phyloP scores from a whole-genome alignment of 495 filamentous ascomycete species.

The Tuber calosporum region DNA sequence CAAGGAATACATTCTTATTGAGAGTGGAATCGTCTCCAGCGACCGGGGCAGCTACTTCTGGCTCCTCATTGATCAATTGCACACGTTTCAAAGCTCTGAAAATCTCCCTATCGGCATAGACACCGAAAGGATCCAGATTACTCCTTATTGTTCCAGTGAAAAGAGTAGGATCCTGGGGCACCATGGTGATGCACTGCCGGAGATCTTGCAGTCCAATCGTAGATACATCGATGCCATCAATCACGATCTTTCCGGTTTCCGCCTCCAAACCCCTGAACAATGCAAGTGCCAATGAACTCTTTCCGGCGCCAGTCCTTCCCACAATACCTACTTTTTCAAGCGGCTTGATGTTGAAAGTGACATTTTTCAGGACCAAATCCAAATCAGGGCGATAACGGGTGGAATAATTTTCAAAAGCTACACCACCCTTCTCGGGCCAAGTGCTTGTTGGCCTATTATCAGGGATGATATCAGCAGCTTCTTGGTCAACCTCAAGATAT shows the following conservation, averaged over 20 bases:
- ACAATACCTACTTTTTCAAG: constrained; percentile 95
- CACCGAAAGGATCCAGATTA: constrained; percentile 88
- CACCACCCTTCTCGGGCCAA: constrained; percentile 81
- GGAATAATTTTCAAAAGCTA: constrained; percentile 79
- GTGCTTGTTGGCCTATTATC: constrained; percentile 65
- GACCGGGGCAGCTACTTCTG: constrained; percentile 46
- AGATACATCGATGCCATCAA: constrained; percentile 85
- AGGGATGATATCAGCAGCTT: constrained; percentile 69
- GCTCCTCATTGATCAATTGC: constrained; percentile 62
- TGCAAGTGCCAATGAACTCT: constrained; percentile 89
- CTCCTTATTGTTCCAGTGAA: constrained; percentile 92
- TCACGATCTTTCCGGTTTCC: constrained; percentile 77
- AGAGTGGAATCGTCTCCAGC: constrained; percentile 42
- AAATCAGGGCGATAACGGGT: constrained; percentile 85
- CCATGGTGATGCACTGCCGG: constrained; percentile 90
- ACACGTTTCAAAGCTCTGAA: constrained; percentile 84
- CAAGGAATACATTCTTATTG: constrained; percentile 93
- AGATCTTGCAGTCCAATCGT: constrained; percentile 84
- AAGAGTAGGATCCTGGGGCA: constrained; percentile 94
- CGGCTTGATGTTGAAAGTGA: constrained; percentile 78
- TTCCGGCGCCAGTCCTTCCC: constrained; percentile 91
- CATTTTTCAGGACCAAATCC: constrained; percentile 71
- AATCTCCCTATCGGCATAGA: constrained; percentile 88
- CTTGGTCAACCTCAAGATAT: constrained; percentile 93
- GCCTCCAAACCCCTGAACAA: constrained; percentile 97